Evolutionary conservation across 2,329 filamentous ascomycete species (phyloP).

Genomic region (Dothistroma pini): DNA sequence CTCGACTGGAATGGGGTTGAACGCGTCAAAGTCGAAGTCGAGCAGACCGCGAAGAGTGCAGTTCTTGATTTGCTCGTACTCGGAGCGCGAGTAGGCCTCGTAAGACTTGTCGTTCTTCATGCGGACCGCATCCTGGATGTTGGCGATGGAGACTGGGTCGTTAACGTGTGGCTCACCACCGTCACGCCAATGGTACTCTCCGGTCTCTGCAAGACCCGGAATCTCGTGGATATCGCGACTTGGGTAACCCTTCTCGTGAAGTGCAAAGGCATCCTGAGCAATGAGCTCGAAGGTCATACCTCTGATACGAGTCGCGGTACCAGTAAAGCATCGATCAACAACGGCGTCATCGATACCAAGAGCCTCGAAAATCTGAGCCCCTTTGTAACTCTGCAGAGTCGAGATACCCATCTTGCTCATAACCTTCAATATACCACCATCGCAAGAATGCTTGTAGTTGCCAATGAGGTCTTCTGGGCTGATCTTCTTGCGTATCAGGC

Average conservation of each 20-base stretch:
- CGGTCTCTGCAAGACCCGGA: constrained; percentile 81
- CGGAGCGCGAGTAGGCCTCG: constrained; percentile 87
- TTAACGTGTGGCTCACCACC: constrained; percentile 95
- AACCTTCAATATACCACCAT: constrained; percentile 95
- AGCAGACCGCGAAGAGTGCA: constrained; percentile 92
- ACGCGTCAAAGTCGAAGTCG: constrained; percentile 92
- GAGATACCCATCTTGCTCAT: constrained; percentile 99
- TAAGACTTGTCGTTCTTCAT: constrained; percentile 99
- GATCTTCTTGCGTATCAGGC: constrained; percentile 85
- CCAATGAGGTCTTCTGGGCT: constrained; percentile 76
- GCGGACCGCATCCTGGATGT: constrained; percentile 93
- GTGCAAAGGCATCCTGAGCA: constrained; percentile 88
- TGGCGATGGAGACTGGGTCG: constrained; percentile 89
- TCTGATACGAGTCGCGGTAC: constrained; percentile 89
- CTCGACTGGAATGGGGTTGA: constrained; percentile 81
- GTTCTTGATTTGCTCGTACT: constrained; percentile 94
- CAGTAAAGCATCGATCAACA: constrained; percentile 90
- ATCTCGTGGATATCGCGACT: constrained; percentile 71
- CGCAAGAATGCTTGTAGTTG: constrained; percentile 96
- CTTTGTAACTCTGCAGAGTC: constrained; percentile 93
- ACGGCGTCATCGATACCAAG: constrained; percentile 89
- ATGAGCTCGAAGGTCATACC: constrained; percentile 92
- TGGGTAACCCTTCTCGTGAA: constrained; percentile 91
- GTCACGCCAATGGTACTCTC: constrained; percentile 98
- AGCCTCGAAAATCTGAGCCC: constrained; percentile 95